Conservation (phyloP, 345 rosid species). For the Euphorbia pulcherrima region DNA sequence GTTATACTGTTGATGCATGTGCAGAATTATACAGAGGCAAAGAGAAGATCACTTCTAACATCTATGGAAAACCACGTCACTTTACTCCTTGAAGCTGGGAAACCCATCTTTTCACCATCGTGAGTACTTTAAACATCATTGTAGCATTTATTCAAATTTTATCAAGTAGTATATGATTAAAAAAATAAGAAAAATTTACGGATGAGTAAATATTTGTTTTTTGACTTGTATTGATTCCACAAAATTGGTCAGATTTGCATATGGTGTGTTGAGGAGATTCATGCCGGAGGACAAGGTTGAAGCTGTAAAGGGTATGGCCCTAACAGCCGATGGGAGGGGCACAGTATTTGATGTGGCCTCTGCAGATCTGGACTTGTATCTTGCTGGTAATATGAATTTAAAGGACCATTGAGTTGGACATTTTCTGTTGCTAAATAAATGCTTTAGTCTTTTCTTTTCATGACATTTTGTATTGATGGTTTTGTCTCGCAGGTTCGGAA, state of each 20-base stretch:
- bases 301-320: constrained; percentile 59
- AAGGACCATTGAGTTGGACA: background rate
- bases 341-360: constrained; percentile 77
- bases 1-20: constrained; percentile 6
- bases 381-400: constrained; percentile 38
- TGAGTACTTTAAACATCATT: constrained; percentile 31
- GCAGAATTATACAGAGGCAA: constrained; percentile 89
- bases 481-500: constrained; percentile 41
- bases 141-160: background rate
- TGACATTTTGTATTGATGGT: background rate
- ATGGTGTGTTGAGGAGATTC: constrained; percentile 62
- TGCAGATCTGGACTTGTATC: constrained; percentile 57
- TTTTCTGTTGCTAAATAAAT: background rate
- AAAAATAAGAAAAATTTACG: background rate
- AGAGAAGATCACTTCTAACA: constrained; percentile 76
- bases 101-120: constrained; percentile 65
- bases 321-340: constrained; percentile 75
- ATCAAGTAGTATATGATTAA: background rate
- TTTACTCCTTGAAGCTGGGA: constrained; percentile 68
- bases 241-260: constrained; percentile 50
- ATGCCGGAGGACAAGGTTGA: constrained; percentile 96
- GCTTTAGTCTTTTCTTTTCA: background rate
- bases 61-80: constrained; percentile 92
- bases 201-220: background rate
- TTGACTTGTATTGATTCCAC: background rate